Base-by-base conservation (phyloP, 2,329 filamentous ascomycete species). In the Kalaharituber pfeilii region DNA sequence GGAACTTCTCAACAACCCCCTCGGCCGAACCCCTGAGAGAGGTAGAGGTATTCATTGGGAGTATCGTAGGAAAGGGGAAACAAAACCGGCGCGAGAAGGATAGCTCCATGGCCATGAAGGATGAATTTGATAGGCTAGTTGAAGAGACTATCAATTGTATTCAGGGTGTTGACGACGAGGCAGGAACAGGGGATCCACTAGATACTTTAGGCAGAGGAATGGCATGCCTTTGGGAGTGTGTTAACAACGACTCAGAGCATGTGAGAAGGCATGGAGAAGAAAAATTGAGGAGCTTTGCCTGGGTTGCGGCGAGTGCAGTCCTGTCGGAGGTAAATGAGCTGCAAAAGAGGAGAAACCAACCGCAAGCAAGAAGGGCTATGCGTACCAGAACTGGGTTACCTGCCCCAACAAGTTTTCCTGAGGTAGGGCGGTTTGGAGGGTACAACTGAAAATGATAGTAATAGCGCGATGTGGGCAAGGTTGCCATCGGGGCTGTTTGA, bases 41-140 rank as follows among this genome's bases (percentile, higher is more conserved):
- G 62, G 66, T 71, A 5, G 75, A 78, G 65, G 75, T 75, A 45
- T 78, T 80, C 62, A 70, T 73, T 27, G 77, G 77, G 26, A 74
- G 70, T 51, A 77, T 80, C 57, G 69, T 79, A 29, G 62, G 62
- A 7, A 59, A 52, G 22, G 75, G 74, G 51, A 73, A 71, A 56
- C 67, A 66, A 44, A 69, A 61, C 20, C 65, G 63, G 42, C 61
- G 64, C 2, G 69, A 72, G 53, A 67, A 66, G n/a, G 71, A 73
- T 22, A 58, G 63, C 4, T 72, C 71, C 1, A 63, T 63, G 1
- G 67, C 62, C 15, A 67, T 75, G 61, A 72, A 69, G 42, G 70
- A 72, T 8, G 67, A 69, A 28, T 71, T 70, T 36, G 66, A 69
- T 4, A 56, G 62, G 1, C 68, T 75, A 44, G 66, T 70, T 1